Evolutionary conservation across 2,329 filamentous ascomycete species (phyloP).

Genomic region (Thyridium curvatum): DNA sequence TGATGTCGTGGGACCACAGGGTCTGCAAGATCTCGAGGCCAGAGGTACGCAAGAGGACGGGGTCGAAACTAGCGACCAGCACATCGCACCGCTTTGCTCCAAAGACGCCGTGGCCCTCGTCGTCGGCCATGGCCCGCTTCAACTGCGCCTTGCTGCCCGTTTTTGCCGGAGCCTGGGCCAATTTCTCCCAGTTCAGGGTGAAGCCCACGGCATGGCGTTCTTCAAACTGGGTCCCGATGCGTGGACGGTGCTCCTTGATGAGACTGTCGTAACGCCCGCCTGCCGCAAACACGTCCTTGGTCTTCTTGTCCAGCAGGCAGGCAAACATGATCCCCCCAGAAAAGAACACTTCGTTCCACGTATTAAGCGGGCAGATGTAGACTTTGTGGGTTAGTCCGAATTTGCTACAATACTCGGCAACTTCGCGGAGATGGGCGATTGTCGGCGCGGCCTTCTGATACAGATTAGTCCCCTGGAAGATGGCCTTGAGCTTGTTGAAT

Average conservation of each 20-base stretch:
- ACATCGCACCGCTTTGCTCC: conserved; percentile 72
- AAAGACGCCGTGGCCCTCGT: conserved; percentile 56
- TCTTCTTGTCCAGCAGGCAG: conserved; percentile 79
- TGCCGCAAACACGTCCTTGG: conserved; percentile 81
- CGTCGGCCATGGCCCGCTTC: conserved; percentile 56
- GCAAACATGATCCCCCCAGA: conserved; percentile 81
- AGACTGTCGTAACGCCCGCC: conserved; percentile 89
- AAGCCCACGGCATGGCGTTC: conserved; percentile 85
- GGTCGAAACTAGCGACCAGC: conserved; percentile 82
- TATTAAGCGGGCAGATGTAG: conserved; percentile 74
- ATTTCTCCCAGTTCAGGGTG: conserved; percentile 80
- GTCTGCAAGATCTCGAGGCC: conserved; percentile 72
- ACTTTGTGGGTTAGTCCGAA: conserved; percentile 72
- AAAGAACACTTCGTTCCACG: conserved; percentile 89
- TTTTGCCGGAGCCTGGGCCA: conserved; percentile 54
- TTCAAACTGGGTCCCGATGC: conserved; percentile 53
- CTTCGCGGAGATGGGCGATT: conserved; percentile 73
- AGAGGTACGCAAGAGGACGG: conserved; percentile 64
- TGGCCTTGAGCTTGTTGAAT: conserved; percentile 49
- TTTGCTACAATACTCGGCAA: conserved; percentile 69
- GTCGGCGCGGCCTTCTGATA: conserved; percentile 70
- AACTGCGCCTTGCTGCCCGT: conserved; percentile 49
- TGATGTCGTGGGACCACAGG: conserved; percentile 80
- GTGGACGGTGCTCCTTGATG: conserved; percentile 76
- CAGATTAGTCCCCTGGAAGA: conserved; percentile 58